Percentiles rank a stretch among this genome's conserved stretches.
phyloP scores from a whole-genome alignment of 2,329 filamentous ascomycete species.

The Graphilbum fragrans region DNA sequence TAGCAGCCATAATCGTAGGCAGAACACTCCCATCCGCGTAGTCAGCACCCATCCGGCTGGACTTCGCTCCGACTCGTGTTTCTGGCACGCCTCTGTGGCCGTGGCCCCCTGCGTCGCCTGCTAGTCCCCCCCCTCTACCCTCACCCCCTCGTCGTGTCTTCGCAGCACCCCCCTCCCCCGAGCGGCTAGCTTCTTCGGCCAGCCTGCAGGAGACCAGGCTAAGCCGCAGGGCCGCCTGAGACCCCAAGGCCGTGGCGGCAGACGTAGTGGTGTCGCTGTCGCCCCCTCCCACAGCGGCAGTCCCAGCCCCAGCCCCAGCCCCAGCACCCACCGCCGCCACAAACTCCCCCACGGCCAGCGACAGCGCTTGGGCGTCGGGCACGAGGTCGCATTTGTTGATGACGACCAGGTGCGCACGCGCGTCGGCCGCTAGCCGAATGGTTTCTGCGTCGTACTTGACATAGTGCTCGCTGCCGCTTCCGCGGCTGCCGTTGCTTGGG shows the following conservation, averaged over 20 bases:
- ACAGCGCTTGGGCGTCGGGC: constrained; percentile 21
- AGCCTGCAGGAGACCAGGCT: not conserved
- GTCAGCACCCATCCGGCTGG: too few species aligned
- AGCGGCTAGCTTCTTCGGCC: not conserved
- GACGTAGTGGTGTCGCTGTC: not conserved
- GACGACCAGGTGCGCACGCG: constrained; percentile 38
- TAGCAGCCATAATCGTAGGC: too few species aligned
- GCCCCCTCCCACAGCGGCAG: not conserved
- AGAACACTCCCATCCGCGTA: too few species aligned
- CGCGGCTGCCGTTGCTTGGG: not conserved
- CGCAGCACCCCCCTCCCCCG: too few species aligned
- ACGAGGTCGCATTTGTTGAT: constrained; percentile 52
- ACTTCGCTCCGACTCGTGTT: too few species aligned
- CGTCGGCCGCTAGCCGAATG: constrained; percentile 35
- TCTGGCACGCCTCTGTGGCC: too few species aligned
- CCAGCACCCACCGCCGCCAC: constrained; percentile 11
- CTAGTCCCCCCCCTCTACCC: too few species aligned
- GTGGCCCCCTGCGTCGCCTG: too few species aligned
- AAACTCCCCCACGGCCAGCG: constrained; percentile 20
- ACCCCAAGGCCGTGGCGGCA: not conserved
- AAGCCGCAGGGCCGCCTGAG: not conserved
- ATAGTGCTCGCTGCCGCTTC: constrained; percentile 12
- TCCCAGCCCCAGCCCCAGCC: not conserved
- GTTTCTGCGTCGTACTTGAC: constrained; percentile 46
- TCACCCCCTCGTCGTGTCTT: too few species aligned